Base-by-base conservation (phyloP, 306 rosid species). In the Dalbergia oliveri region DNA sequence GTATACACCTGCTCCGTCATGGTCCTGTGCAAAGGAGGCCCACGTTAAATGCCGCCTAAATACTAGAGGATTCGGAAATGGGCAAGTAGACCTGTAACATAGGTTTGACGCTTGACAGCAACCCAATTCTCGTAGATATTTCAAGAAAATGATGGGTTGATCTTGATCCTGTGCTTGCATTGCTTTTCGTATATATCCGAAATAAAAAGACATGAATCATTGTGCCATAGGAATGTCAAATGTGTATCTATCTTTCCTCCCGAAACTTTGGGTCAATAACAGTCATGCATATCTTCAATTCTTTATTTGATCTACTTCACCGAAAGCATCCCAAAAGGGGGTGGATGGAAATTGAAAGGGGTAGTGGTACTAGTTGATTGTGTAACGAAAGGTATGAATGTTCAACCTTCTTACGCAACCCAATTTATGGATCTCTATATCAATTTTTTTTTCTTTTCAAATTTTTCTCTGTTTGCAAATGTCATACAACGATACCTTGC, bases 341-440 rank as follows among this genome's bases (percentile, higher is more conserved):
- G 19, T 9, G 69, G 64, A 53, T 0, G 4, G 13, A 72, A 64
- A 73, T 65, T 63, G 74, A 39, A 80, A 64, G 58, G 51, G 31
- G 51, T n/a, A 44, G n/a, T 45, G 33, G 39, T 63, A 23, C 50
- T 11, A 54, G 11, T 56, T 49, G 49, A 35, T 45, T 21, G 26
- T 77, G 73, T 26, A 71, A 76, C 19, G 56, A 21, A 80, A 81
- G 8, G 31, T 45, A 60, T 31, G 63, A 12, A 21, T n/a, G 56
- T 74, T 61, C 68, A 78, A 73, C 11, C 81, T 50, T 75, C 12
- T 69, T 59, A 81, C 85, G 83, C 77, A 85, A 77, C 67, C 8
- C 44, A 50, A 69, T 7, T 69, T 71, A 57, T 39, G 79, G 54
- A 35, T 69, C 9, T 69, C 18, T 34, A 53, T 73, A 4, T 21